Evolutionary conservation across 805 yeast species (phyloP).

Genomic region (Teunomyces barrocoloradensis): DNA sequence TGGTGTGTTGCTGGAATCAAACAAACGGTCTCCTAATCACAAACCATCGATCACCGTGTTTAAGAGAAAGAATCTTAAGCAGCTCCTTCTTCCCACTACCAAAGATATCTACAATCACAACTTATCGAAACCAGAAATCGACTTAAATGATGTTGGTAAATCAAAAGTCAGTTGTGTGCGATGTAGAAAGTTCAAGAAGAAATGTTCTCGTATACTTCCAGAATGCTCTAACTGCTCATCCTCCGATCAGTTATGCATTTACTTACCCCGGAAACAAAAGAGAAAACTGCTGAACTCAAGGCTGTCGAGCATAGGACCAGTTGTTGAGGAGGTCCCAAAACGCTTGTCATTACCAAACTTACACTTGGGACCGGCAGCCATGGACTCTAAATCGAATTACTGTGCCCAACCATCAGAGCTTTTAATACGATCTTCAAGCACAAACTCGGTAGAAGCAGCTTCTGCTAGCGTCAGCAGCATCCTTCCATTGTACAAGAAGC

Average conservation of each 20-base stretch:
- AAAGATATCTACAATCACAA: conserved; percentile 22
- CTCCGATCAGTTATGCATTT: conserved; percentile 30
- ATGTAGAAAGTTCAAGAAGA: conserved; percentile 31
- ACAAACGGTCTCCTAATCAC: neutral
- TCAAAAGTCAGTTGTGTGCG: conserved; percentile 28
- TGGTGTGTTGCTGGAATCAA: neutral
- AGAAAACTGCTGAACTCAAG: neutral
- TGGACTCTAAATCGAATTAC: neutral
- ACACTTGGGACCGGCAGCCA: neutral
- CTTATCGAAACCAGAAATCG: conserved; percentile 17
- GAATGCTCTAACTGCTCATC: conserved; percentile 29
- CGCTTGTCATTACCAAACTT: neutral
- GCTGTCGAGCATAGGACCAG: neutral
- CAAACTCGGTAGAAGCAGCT: neutral
- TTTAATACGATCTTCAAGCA: neutral
- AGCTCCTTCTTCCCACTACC: conserved; percentile 6
- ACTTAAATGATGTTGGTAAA: conserved; percentile 16
- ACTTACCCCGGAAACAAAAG: conserved; percentile 18
- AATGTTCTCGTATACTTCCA: conserved; percentile 29
- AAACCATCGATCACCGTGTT: conserved; percentile 23
- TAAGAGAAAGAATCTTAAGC: conserved; percentile 24
- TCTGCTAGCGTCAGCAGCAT: neutral
- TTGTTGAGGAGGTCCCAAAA: neutral
- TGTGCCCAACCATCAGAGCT: neutral
- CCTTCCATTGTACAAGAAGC: neutral